Base-by-base conservation (phyloP, 306 rosid species). In the Ochetophila trinervis region DNA sequence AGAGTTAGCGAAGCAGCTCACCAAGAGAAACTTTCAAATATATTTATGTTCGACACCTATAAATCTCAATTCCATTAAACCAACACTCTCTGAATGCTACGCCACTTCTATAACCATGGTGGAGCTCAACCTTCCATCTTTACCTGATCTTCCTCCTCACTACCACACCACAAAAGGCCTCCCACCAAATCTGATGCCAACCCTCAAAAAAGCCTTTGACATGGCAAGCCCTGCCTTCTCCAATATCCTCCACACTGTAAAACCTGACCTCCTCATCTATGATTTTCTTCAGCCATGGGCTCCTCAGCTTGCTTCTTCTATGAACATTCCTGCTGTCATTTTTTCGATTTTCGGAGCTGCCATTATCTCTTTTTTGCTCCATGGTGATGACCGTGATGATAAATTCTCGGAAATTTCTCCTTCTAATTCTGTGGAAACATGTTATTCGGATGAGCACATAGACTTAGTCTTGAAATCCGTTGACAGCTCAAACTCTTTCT, bases 231-330 rank as follows among this genome's bases (percentile, higher is more conserved):
- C 63, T 1, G 13, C 13, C 42, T 74, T 74, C 21, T 54, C 60
- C 53, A n/a, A 49, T 40, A 54, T 79, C n/a, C 42, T 74, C 27
- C 54, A 62, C 32, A 40, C 37, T 56, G 53, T 74, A 12, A 2
- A 17, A n/a, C 80, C 74, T 1, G 68, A 71, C 61, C 55, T 79
- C 59, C 62, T 79, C 18, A 66, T 79, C 0, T 75, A 75, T 35
- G 84, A 71, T 63, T 61, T 36, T 57, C 54, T 79, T 23, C 80
- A 70, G 10, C 74, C 70, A 0, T 74, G 77, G 80, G 84, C 80
- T 4, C 75, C 77, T 2, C 19, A 21, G 0, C 5, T 62, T 0
- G 80, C 84, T 8, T 66, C 55, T 16, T 62, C 60, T 3, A 62
- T 2, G 32, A 27, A 27, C 32, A 72, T 75, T 32, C 76, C 75